Conservation (phyloP, 208 protist species). For the Leishmania aethiopica region DNA sequence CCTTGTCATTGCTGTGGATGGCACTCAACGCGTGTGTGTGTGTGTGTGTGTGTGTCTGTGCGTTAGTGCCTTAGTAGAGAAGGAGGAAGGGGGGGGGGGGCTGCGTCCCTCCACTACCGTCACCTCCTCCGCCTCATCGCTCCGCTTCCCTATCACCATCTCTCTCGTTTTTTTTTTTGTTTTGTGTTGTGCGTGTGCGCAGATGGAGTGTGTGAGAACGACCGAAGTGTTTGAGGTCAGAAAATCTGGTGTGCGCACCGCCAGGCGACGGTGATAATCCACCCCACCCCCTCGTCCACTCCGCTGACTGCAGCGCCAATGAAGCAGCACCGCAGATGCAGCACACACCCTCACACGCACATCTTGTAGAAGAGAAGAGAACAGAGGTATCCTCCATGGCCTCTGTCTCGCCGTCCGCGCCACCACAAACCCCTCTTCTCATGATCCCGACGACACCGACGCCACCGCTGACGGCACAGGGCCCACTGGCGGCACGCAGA, state of each 20-base stretch:
- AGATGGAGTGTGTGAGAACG: background rate
- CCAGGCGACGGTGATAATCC: background rate
- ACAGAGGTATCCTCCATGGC: background rate
- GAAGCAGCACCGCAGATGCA: background rate
- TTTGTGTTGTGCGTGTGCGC: background rate
- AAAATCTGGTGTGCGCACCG: background rate
- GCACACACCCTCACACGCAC: background rate
- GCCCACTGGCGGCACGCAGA: background rate
- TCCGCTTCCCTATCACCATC: background rate
- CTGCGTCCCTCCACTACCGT: background rate
- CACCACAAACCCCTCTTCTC: background rate
- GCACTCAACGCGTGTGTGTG: background rate
- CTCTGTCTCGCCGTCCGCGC: background rate
- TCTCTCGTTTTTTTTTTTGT: background rate
- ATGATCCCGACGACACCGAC: background rate
- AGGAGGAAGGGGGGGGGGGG: too few species aligned
- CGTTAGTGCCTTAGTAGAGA: background rate
- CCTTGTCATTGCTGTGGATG: background rate
- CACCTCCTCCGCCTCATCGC: too few species aligned
- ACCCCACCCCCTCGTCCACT: background rate
- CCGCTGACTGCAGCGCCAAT: background rate
- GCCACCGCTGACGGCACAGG: conserved; percentile 4
- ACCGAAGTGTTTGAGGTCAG: background rate
- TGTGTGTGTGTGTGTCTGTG: background rate
- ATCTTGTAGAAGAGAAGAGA: background rate